Conservation (phyloP, 1,284 basidiomycete genomes). For the Ustilago esculenta region DNA sequence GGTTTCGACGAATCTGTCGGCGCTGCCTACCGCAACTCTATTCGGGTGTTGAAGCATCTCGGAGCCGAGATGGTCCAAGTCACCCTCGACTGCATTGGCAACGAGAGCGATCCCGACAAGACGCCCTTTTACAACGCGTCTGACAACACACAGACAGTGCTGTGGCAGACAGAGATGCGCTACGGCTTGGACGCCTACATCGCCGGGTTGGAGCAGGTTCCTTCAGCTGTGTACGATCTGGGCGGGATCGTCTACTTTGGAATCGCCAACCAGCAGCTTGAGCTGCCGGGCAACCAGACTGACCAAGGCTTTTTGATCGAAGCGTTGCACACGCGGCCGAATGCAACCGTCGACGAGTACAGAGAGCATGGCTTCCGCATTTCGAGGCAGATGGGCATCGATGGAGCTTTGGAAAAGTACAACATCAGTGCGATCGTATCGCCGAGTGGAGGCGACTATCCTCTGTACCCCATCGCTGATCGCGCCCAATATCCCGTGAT, state of each 20-base stretch:
- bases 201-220: slow-evolving; percentile 13
- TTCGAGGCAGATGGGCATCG: slow-evolving; percentile 17
- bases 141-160: slow-evolving; percentile 10
- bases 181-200: slow-evolving; percentile 27
- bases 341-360: slow-evolving; percentile 23
- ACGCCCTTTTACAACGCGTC: slow-evolving; percentile 28
- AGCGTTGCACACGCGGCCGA: slow-evolving; percentile 32
- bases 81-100: slow-evolving; percentile 33
- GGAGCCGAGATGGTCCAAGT: slow-evolving; percentile 34
- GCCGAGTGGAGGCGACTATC: slow-evolving; percentile 20
- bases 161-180: slow-evolving; percentile 41
- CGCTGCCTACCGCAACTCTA: slow-evolving; percentile 13
- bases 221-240: slow-evolving; percentile 30
- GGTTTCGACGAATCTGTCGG: slow-evolving; percentile 19
- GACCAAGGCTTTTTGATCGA: slow-evolving; percentile 34
- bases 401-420: slow-evolving; percentile 15
- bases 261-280: slow-evolving; percentile 17
- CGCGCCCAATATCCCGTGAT: slow-evolving; percentile 36
- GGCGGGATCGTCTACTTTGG: slow-evolving; percentile 40
- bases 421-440: slow-evolving; percentile 15
- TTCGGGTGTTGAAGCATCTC: slow-evolving; percentile 14
- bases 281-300: slow-evolving; percentile 23
- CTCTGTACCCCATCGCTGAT: slow-evolving; percentile 22
- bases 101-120: slow-evolving; percentile 5
- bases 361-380: slow-evolving; percentile 13